Evolutionary conservation across 176 grass and related monocot species (phyloP).

Genomic region (Paspalum notatum): DNA sequence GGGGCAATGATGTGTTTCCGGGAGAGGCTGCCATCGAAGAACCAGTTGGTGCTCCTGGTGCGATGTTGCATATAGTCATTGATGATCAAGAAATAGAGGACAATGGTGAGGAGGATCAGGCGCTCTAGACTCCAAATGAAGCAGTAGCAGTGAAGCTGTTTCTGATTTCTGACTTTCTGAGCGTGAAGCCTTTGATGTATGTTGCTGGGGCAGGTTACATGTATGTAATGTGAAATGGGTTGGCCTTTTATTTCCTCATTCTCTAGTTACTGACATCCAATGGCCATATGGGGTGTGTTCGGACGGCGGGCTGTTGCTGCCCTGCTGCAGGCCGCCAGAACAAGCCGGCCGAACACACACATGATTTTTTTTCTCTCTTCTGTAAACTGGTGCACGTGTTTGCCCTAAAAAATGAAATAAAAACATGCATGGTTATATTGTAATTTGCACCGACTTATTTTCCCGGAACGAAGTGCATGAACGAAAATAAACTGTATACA

Average conservation of each 20-base stretch:
- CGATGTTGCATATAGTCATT: background rate
- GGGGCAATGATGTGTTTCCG: background rate
- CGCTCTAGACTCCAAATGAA: slow-evolving; percentile 16
- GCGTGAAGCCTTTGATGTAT: background rate
- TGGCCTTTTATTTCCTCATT: background rate
- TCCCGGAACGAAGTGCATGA: background rate
- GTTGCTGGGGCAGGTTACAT: background rate
- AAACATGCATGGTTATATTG: background rate
- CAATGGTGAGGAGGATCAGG: slow-evolving; percentile 41
- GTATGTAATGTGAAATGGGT: slow-evolving; percentile 1
- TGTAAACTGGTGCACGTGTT: slow-evolving; percentile 3
- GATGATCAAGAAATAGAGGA: slow-evolving; percentile 31
- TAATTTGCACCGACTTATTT: background rate
- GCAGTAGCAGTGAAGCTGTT: background rate
- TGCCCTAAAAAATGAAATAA: slow-evolving; percentile 11
- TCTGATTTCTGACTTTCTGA: background rate
- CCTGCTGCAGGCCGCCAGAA: too few species aligned
- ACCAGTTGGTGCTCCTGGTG: slow-evolving; percentile 14
- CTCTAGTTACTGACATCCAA: background rate
- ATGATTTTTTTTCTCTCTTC: background rate
- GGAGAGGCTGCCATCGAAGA: slow-evolving; percentile 20
- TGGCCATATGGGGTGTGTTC: too few species aligned
- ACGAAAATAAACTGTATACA: background rate
- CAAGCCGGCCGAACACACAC: too few species aligned
- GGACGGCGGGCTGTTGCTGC: too few species aligned